phyloP scores from a whole-genome alignment of 169 alveolate species.

The Cryptosporidium felis region DNA sequence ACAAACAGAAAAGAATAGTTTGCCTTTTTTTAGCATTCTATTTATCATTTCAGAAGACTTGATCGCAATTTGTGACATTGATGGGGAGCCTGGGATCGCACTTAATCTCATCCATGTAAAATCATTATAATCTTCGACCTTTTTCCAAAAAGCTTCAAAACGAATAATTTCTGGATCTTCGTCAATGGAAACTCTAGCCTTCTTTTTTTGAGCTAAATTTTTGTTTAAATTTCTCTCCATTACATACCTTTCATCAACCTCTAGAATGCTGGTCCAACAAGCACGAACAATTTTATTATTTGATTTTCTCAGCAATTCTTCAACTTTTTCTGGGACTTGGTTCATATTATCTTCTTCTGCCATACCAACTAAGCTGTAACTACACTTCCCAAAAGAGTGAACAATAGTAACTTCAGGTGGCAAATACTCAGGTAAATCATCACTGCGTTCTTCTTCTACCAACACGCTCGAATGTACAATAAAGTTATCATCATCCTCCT shows the following conservation, averaged over 20 bases:
- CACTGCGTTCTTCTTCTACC: slow-evolving; percentile 26
- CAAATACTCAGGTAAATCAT: slow-evolving; percentile 33
- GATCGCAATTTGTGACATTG: slow-evolving; percentile 59
- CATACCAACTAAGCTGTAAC: slow-evolving; percentile 42
- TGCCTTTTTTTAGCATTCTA: slow-evolving; percentile 13
- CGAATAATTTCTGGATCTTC: slow-evolving; percentile 48
- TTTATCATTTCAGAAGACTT: slow-evolving; percentile 8
- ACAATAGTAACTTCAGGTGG: slow-evolving; percentile 41
- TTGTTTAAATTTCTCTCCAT: slow-evolving; percentile 1
- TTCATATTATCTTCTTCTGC: slow-evolving; percentile 66
- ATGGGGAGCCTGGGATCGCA: slow-evolving; percentile 69
- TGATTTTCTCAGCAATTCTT: slow-evolving; percentile 42
- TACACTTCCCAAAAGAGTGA: slow-evolving; percentile 62
- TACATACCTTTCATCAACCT: slow-evolving; percentile 13
- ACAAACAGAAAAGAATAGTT: slow-evolving; percentile 13
- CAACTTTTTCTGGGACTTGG: slow-evolving; percentile 45
- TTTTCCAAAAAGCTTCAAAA: slow-evolving; percentile 46
- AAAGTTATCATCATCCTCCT: background rate
- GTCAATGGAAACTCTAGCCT: slow-evolving; percentile 10
- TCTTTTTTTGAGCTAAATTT: background rate
- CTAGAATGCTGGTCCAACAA: slow-evolving; percentile 51
- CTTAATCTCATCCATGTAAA: slow-evolving; percentile 53
- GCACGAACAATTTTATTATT: slow-evolving; percentile 26
- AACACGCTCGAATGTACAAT: slow-evolving; percentile 21
- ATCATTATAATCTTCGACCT: slow-evolving; percentile 18